Conservation (phyloP, 176 grass and related monocot species). For the Aegilops longissima region DNA sequence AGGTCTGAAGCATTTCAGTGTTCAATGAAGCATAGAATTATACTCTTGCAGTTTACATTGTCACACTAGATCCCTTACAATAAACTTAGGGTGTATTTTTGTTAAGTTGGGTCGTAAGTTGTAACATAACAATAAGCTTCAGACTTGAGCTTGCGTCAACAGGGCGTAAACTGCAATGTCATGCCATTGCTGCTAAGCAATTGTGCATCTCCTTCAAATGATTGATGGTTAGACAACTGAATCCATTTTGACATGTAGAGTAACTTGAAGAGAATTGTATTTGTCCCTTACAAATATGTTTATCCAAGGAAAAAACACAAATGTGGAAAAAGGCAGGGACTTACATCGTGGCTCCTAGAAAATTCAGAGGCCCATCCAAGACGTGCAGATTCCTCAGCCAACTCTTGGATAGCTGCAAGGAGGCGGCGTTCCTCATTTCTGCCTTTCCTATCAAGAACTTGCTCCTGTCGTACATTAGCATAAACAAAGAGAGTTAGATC, state of each 20-base stretch:
- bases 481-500: constrained; percentile 11
- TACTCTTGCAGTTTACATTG: not conserved
- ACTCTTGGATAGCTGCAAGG: constrained; percentile 15
- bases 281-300: not conserved
- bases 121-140: not conserved
- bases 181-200: not conserved
- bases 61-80: not conserved
- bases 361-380: constrained; percentile 19
- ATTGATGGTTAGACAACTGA: not conserved
- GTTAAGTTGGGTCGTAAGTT: not conserved
- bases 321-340: not conserved
- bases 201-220: constrained; percentile 20
- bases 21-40: not conserved
- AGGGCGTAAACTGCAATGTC: constrained; percentile 1
- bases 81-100: not conserved
- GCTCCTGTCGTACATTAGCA: constrained; percentile 29
- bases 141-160: not conserved
- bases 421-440: constrained; percentile 27
- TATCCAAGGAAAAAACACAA: not conserved
- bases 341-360: constrained; percentile 16
- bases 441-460: constrained; percentile 36
- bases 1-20: not conserved
- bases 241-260: not conserved
- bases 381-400: not conserved
- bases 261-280: constrained; percentile 18